phyloP scores from a whole-genome alignment of 2,329 filamentous ascomycete genomes.

The Sporothrix brunneoviolacea region DNA sequence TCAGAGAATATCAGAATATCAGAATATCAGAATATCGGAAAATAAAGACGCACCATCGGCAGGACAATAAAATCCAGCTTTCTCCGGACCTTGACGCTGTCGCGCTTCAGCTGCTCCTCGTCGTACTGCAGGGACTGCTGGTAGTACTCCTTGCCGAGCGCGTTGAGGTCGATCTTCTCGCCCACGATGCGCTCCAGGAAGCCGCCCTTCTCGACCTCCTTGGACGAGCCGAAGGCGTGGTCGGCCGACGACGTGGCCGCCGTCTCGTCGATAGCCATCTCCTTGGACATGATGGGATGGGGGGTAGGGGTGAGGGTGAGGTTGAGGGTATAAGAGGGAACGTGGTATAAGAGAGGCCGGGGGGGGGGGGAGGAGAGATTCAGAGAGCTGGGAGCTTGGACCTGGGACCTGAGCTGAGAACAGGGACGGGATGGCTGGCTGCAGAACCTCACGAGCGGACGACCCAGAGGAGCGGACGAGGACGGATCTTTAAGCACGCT shows the following conservation, averaged over 20 bases:
- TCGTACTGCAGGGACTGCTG: conserved; percentile 30
- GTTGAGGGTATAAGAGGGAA: not conserved
- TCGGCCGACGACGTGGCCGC: not conserved
- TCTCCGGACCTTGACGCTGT: conserved; percentile 26
- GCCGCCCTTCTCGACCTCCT: conserved; percentile 3
- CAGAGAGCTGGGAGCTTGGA: no score
- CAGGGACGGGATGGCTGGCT: not conserved
- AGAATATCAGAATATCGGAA: no score
- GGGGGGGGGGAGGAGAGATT: not conserved
- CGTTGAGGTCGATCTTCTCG: conserved; percentile 12
- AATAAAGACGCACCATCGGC: conserved; percentile 30
- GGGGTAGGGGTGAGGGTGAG: not conserved
- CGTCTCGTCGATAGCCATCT: not conserved
- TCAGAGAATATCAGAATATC: no score
- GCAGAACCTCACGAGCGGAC: not conserved
- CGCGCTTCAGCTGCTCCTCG: conserved; percentile 26
- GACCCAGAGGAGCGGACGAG: not conserved
- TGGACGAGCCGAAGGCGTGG: conserved; percentile 1
- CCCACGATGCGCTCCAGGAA: not conserved
- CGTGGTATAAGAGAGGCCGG: not conserved
- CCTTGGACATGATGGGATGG: conserved; percentile 2
- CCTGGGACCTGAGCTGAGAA: not conserved
- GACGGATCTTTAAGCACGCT: conserved; percentile 8
- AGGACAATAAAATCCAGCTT: conserved; percentile 32
- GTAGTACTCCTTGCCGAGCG: conserved; percentile 24